Evolutionary conservation across 2,329 filamentous ascomycete genomes (phyloP), one percentile per base, ranked within the genome.

Genomic region (Colletotrichum shisoi): DNA sequence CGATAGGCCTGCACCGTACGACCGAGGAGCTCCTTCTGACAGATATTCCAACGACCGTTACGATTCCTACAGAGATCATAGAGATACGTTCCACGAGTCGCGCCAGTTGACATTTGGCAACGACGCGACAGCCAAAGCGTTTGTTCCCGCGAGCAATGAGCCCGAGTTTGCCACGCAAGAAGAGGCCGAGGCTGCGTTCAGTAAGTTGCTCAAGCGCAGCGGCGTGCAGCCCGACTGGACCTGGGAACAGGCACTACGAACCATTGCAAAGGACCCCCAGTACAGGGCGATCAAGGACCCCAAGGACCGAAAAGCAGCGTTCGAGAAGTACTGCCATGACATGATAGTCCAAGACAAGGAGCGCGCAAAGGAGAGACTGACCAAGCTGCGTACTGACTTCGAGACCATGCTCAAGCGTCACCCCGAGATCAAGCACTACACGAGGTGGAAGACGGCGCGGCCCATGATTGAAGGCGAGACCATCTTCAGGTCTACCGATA

Each of bases 401-500:
- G 91, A 91, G 72, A 94, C 90, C 62, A 99, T 99, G 95, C 86
- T 99, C 71, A 93, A 91, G 79, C 94, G 93, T 71, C 94, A 99
- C 78, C 93, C 94, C 69, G 95, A 99, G 79, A 98, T 99, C 79
- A 95, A 94, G 78, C 89, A 97, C 77, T 97, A 96, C 78, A 97
- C 94, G 48, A 91, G 93, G 69, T 99, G 95, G 95, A 96, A 93
- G 85, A 97, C 93, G 17, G 95, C 94, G 60, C 89, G 92, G 57
- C 93, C 93, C 11, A 96, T 97, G 71, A 93, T 99, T 70, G 93
- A 98, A 79, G 91, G 91, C 57, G 95, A 99, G 82, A 95, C 93
- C 54, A 95, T 96, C 67, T 99, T 98, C 81, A 90, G 93, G 73
- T 94, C 93, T 37, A 94, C 94, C 49, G 91, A 91, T 72, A 87